Evolutionary conservation across 495 filamentous ascomycete genomes (phyloP).

Genomic region (Trichoderma gamsii): DNA sequence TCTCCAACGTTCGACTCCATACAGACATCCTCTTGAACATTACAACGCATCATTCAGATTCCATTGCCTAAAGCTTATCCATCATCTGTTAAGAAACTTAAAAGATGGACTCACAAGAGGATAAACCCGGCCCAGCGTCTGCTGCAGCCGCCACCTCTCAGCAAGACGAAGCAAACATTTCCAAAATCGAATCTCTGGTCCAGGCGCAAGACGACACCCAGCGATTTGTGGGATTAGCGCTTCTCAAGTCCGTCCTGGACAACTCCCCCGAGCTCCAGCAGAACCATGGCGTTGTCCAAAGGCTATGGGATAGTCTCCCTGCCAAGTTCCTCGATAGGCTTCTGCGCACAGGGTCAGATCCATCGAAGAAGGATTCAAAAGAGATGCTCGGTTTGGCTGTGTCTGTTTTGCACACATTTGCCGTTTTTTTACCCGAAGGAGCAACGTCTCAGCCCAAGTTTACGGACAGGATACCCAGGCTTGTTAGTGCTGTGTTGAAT

Average conservation of each 20-base stretch:
- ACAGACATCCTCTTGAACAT: neutral
- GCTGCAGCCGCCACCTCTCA: neutral
- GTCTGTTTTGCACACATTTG: conserved; percentile 53
- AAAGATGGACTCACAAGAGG: neutral
- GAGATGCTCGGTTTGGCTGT: conserved; percentile 59
- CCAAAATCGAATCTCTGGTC: conserved; percentile 44
- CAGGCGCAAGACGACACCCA: conserved; percentile 55
- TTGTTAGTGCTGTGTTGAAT: conserved; percentile 43
- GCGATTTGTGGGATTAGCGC: conserved; percentile 59
- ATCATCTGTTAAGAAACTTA: neutral
- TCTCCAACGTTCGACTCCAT: neutral
- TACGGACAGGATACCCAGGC: conserved; percentile 40
- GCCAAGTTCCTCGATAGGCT: conserved; percentile 55
- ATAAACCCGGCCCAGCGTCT: neutral
- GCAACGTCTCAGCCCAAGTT: conserved; percentile 38
- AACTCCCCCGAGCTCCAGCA: conserved; percentile 41
- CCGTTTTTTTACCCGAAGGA: conserved; percentile 42
- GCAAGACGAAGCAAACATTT: conserved; percentile 20
- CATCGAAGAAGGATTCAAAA: conserved; percentile 33
- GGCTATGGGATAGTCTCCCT: conserved; percentile 51
- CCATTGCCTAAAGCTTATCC: neutral
- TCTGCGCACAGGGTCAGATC: conserved; percentile 41
- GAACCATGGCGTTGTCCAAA: conserved; percentile 30
- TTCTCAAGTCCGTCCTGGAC: conserved; percentile 55
- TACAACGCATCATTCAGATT: neutral